Conservation (phyloP, 1,139 yeast genomes). For the Pichia sp. region DNA sequence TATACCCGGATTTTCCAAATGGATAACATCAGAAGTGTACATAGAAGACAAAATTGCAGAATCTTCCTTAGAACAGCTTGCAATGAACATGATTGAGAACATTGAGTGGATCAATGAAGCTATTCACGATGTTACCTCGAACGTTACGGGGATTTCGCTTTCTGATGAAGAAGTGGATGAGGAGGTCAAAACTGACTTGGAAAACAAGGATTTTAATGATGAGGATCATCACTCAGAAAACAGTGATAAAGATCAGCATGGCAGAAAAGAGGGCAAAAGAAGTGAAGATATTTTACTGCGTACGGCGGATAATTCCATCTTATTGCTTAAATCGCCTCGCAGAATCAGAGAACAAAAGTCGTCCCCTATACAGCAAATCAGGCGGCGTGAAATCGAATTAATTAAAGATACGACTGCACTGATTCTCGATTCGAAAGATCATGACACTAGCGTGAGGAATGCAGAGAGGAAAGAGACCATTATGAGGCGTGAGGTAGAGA, state of each 20-base stretch:
- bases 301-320: constrained; percentile 15
- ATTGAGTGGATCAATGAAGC: constrained; percentile 31
- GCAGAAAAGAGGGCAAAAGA: neutral
- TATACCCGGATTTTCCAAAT: constrained; percentile 41
- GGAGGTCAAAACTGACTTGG: neutral
- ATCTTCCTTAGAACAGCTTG: constrained; percentile 25
- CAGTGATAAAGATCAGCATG: neutral
- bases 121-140: constrained; percentile 22
- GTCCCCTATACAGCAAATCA: constrained; percentile 23
- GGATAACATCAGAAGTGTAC: constrained; percentile 41
- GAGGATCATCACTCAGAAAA: neutral
- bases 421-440: constrained; percentile 7
- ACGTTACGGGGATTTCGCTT: neutral
- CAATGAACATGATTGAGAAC: constrained; percentile 24
- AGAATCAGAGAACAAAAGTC: constrained; percentile 18
- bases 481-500: neutral
- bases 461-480: neutral
- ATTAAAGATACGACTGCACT: constrained; percentile 20
- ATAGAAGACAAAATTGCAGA: constrained; percentile 28
- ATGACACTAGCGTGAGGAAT: neutral
- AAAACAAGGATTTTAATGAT: neutral
- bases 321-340: constrained; percentile 26
- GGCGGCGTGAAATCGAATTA: constrained; percentile 20
- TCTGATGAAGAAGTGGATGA: neutral
- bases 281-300: neutral